phyloP scores from a whole-genome alignment of 139 green algal genomes.

The Chlorella vulgaris region DNA sequence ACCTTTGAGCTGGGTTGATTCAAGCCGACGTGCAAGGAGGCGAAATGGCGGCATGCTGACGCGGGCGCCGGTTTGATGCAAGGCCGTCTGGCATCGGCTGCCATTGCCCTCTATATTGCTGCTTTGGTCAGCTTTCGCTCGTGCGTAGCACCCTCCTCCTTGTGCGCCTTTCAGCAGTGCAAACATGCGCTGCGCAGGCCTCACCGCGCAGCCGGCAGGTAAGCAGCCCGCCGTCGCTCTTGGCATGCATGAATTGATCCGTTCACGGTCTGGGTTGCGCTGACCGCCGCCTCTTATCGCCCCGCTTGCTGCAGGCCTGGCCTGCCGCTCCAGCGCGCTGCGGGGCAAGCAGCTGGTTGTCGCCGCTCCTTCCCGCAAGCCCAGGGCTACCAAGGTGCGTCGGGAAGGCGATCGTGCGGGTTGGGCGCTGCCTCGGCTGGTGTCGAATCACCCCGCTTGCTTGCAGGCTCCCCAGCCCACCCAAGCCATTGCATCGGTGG shows the following conservation, averaged over 20 bases:
- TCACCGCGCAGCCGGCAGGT: background rate
- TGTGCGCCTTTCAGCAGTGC: background rate
- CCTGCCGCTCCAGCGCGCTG: background rate
- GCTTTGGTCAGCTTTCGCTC: no score
- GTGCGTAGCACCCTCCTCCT: no score
- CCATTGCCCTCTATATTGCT: background rate
- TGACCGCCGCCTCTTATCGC: background rate
- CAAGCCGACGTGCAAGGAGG: no score
- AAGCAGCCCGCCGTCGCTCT: background rate
- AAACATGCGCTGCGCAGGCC: background rate
- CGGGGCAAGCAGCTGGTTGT: background rate
- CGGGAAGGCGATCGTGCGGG: background rate
- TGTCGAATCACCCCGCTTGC: background rate
- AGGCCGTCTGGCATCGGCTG: no score
- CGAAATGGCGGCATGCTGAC: no score
- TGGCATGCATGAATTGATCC: background rate
- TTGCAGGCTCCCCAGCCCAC: background rate
- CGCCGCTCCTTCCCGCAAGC: background rate
- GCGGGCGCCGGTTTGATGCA: no score
- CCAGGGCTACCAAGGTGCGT: background rate
- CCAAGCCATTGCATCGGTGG: constrained; percentile 14
- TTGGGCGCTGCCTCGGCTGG: background rate
- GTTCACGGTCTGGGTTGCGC: background rate
- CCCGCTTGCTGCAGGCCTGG: background rate
- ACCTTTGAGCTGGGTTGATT: no score